Evolutionary conservation across 805 yeast genomes (phyloP).

Genomic region (Ascoidea asiatica): DNA sequence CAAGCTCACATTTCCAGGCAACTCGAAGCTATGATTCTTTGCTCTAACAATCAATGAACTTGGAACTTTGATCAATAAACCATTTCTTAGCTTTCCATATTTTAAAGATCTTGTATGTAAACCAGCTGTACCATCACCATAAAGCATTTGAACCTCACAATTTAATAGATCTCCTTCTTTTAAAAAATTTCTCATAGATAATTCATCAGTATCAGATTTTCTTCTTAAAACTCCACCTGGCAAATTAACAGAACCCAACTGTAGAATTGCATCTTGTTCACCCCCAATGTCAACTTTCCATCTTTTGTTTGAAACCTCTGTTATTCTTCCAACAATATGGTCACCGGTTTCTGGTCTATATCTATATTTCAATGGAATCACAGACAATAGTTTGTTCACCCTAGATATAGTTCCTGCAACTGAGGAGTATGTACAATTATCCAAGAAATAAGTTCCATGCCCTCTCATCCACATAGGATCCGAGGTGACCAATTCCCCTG

Average conservation of each 20-base stretch:
- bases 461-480: conserved; percentile 98
- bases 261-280: conserved; percentile 81
- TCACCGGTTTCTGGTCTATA: conserved; percentile 95
- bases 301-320: conserved; percentile 85
- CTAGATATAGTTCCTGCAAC: conserved; percentile 85
- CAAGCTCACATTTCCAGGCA: conserved; percentile 90
- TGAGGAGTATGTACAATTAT: conserved; percentile 69
- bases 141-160: conserved; percentile 89
- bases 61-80: conserved; percentile 71
- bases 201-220: conserved; percentile 88
- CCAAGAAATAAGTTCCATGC: conserved; percentile 82
- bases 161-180: conserved; percentile 94
- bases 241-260: conserved; percentile 89
- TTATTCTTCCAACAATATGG: conserved; percentile 84
- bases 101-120: conserved; percentile 90
- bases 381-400: conserved; percentile 79
- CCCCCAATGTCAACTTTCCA: conserved; percentile 98
- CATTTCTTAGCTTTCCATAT: conserved; percentile 91
- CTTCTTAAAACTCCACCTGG: conserved; percentile 96
- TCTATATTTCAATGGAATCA: conserved; percentile 73
- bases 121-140: conserved; percentile 83
- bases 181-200: conserved; percentile 86
- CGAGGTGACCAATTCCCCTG: conserved; percentile 92
- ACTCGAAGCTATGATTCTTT: conserved; percentile 71
- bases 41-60: conserved; percentile 72